These are phyloP conservation scores for Naganishia friedmannii DNA, from an alignment of 768 basidiomycete species.

Conservation along the genomic window DNA sequence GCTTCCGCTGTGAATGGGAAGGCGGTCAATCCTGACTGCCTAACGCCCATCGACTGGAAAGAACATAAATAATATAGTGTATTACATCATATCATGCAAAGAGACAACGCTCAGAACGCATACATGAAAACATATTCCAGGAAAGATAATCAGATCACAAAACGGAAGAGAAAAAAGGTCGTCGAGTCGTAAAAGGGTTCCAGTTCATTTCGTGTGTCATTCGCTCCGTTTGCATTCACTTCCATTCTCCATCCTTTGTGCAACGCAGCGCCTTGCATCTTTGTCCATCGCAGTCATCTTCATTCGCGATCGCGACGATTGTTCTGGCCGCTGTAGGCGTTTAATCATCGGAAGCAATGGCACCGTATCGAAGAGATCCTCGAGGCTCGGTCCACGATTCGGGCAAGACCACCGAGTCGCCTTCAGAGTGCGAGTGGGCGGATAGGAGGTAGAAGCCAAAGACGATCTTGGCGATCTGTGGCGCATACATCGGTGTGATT, in stretches of 20 bases:
- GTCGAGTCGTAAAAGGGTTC: neutral
- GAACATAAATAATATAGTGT: neutral
- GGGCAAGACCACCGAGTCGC: slow-evolving; percentile 28
- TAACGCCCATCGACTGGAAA: neutral
- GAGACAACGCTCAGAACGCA: neutral
- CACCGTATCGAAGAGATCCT: slow-evolving; percentile 25
- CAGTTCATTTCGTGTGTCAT: neutral
- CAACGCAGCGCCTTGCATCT: neutral
- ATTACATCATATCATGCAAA: neutral
- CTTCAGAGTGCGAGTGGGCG: slow-evolving; percentile 30
- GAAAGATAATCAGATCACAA: neutral
- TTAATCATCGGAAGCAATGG: slow-evolving; percentile 25
- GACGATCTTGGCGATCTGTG: slow-evolving; percentile 29
- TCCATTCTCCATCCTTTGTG: neutral
- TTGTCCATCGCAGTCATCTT: neutral
- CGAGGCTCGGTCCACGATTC: slow-evolving; percentile 31
- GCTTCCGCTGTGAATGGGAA: too few species aligned
- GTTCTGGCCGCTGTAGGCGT: neutral
- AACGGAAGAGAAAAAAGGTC: neutral
- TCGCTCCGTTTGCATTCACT: neutral
- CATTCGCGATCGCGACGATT: neutral
- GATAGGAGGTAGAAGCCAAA: slow-evolving; percentile 29
- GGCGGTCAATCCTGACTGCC: too few species aligned
- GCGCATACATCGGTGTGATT: neutral
- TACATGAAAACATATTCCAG: neutral